A percentile compares a stretch with the other conserved stretches of the same genome.
These are phyloP conservation scores for Aspergillus biplanus DNA, from an alignment of 495 filamentous ascomycete species.

Conservation along the genomic window DNA sequence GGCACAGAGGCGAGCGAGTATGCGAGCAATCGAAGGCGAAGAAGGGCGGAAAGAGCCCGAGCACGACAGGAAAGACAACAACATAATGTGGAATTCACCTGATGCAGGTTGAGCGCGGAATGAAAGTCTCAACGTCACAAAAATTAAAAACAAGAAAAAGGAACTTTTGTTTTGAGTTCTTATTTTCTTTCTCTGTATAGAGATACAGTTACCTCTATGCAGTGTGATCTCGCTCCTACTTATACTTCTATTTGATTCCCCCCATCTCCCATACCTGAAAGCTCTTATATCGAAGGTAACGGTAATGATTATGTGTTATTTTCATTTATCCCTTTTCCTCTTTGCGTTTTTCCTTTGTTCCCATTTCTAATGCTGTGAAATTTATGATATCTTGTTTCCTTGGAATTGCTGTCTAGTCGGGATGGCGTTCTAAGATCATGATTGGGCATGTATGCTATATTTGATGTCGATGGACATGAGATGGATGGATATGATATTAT, in stretches of 20 bases:
- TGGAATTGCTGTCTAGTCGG: constrained; percentile 1
- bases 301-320: neutral
- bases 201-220: constrained; percentile 2
- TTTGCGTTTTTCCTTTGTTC: neutral
- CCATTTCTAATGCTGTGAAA: neutral
- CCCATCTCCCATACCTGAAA: constrained; percentile 3
- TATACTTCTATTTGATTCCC: neutral
- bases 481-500: neutral
- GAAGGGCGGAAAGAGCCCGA: constrained; percentile 55
- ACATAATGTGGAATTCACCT: constrained; percentile 52
- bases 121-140: neutral
- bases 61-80: constrained; percentile 53
- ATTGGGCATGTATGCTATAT: neutral
- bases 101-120: constrained; percentile 14
- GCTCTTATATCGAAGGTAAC: constrained; percentile 1
- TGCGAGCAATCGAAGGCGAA: constrained; percentile 55
- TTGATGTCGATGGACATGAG: no score
- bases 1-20: constrained; percentile 58
- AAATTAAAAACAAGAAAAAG: neutral
- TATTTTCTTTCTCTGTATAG: constrained; percentile 12
- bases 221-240: constrained; percentile 3
- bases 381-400: neutral
- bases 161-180: neutral
- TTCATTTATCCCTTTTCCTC: constrained; percentile 1
- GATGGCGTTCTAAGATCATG: neutral